These are phyloP conservation scores for Orbilia oligospora DNA, from an alignment of 2,329 filamentous ascomycete species.

Conservation along the genomic window DNA sequence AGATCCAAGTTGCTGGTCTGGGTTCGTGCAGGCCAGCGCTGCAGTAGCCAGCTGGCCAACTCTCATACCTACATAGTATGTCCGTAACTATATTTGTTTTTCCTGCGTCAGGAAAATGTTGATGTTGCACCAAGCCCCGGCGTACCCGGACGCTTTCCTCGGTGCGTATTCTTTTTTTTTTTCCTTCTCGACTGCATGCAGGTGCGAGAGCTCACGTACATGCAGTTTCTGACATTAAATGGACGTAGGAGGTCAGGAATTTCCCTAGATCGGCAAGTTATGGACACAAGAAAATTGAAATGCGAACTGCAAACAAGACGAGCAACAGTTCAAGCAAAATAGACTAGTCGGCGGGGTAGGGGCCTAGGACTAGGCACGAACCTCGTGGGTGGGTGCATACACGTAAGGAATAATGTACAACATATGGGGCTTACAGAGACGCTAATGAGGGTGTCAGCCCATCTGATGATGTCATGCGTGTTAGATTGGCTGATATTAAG, in stretches of 20 bases:
- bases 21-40: constrained; percentile 7
- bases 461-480: constrained; percentile 30
- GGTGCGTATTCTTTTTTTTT: constrained; percentile 4
- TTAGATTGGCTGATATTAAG: constrained; percentile 17
- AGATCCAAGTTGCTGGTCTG: constrained; percentile 4
- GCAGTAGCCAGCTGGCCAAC: constrained; percentile 7
- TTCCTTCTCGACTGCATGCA: constrained; percentile 14
- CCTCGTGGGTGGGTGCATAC: constrained; percentile 21
- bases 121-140: constrained; percentile 19
- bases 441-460: constrained; percentile 30
- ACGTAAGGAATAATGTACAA: constrained; percentile 26
- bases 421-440: constrained; percentile 27
- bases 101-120: constrained; percentile 5
- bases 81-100: constrained; percentile 11
- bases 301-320: neutral
- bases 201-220: constrained; percentile 48
- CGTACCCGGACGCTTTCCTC: constrained; percentile 14
- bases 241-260: constrained; percentile 33
- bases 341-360: constrained; percentile 23
- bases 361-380: constrained; percentile 25
- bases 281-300: constrained; percentile 16
- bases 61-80: constrained; percentile 6
- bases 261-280: constrained; percentile 25
- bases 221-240: constrained; percentile 18
- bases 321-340: neutral